Evolutionary conservation across 306 rosid species (phyloP).

Genomic region (Castanopsis chinensis): DNA sequence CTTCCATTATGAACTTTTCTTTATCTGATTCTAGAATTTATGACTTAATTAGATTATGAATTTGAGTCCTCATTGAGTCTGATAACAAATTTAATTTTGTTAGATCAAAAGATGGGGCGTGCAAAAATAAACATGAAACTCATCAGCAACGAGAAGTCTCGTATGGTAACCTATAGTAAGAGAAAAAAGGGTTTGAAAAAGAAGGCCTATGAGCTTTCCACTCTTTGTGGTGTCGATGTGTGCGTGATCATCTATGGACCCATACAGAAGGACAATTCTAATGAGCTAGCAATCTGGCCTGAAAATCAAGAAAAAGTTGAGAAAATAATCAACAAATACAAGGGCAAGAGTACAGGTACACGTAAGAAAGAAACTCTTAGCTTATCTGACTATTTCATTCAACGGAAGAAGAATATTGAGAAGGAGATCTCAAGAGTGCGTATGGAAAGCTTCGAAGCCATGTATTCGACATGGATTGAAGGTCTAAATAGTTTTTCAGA

Average conservation of each 20-base stretch:
- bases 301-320: background rate
- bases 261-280: background rate
- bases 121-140: background rate
- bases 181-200: constrained; percentile 11
- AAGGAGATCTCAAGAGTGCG: background rate
- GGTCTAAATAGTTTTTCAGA: background rate
- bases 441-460: background rate
- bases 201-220: background rate
- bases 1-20: too few relatives aligned
- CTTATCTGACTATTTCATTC: background rate
- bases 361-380: background rate
- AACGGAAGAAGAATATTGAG: constrained; percentile 6
- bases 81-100: background rate
- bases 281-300: constrained; percentile 11
- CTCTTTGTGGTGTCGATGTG: constrained; percentile 7
- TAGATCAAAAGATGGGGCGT: constrained; percentile 20
- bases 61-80: too few relatives aligned
- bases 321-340: background rate
- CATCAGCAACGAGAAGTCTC: background rate
- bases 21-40: too few relatives aligned
- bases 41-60: too few relatives aligned
- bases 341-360: background rate
- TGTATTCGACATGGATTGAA: constrained; percentile 21
- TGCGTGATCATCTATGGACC: background rate
- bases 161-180: background rate